Conservation (phyloP, 768 basidiomycete genomes). For the Boletus sp. region DNA sequence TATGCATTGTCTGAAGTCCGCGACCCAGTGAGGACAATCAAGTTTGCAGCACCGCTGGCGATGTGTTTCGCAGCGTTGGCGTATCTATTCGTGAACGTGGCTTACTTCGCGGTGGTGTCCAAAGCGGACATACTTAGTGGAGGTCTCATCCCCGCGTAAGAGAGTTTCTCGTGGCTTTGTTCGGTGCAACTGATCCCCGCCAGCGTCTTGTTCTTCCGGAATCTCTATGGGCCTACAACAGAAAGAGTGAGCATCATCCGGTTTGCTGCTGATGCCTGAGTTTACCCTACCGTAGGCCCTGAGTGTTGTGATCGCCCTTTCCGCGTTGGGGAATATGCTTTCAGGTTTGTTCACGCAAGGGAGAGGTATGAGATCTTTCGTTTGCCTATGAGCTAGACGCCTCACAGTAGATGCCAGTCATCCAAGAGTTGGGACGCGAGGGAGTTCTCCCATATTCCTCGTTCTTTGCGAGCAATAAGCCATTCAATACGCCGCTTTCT, state of each 20-base stretch:
- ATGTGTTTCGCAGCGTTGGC: constrained; percentile 56
- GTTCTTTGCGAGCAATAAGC: constrained; percentile 70
- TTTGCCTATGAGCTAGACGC: neutral
- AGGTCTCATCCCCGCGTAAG: constrained; percentile 66
- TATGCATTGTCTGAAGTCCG: constrained; percentile 70
- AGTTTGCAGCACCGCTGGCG: constrained; percentile 65
- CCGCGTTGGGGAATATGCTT: constrained; percentile 62
- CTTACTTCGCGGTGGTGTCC: constrained; percentile 73
- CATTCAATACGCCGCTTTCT: constrained; percentile 63
- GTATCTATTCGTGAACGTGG: constrained; percentile 66
- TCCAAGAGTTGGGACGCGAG: constrained; percentile 73
- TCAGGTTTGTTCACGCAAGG: constrained; percentile 66
- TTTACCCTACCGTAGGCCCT: constrained; percentile 42
- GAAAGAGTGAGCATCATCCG: constrained; percentile 46
- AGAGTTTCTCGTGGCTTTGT: neutral
- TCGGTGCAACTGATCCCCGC: neutral
- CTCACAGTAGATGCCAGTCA: constrained; percentile 39
- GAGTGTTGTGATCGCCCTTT: constrained; percentile 61
- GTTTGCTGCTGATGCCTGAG: neutral
- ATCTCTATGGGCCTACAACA: constrained; percentile 61
- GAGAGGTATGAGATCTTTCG: constrained; percentile 45
- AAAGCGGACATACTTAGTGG: constrained; percentile 67
- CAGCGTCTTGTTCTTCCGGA: constrained; percentile 72
- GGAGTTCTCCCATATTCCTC: constrained; percentile 64
- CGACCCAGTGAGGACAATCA: constrained; percentile 70